Evolutionary conservation across 1,139 yeast species (phyloP).

Genomic region (Suhomyces chickasaworum): DNA sequence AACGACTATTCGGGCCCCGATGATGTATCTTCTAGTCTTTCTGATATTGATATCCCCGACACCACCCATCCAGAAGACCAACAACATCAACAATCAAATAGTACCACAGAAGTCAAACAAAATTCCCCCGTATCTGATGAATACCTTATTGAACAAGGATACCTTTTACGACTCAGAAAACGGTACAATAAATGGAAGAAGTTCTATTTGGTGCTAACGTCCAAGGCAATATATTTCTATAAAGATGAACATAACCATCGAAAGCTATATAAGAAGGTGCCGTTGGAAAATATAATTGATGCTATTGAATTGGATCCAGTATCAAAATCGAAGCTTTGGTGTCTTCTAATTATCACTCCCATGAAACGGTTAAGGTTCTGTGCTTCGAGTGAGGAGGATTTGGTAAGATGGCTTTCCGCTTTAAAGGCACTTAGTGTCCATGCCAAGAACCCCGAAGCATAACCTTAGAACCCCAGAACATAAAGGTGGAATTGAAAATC

Average conservation of each 20-base stretch:
- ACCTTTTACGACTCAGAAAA: conserved; percentile 40
- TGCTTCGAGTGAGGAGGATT: conserved; percentile 48
- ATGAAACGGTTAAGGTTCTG: conserved; percentile 48
- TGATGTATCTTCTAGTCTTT: conserved; percentile 26
- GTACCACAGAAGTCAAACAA: conserved; percentile 1
- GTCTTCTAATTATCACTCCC: conserved; percentile 52
- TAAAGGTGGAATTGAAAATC: too few species aligned
- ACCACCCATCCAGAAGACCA: background rate
- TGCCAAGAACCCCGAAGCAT: background rate
- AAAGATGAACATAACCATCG: conserved; percentile 21
- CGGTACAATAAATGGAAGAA: conserved; percentile 52
- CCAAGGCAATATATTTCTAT: conserved; percentile 42
- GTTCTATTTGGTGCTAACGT: conserved; percentile 47
- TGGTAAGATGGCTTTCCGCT: conserved; percentile 54
- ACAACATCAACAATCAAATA: conserved; percentile 5
- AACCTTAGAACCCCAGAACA: too few species aligned
- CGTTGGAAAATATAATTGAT: conserved; percentile 45
- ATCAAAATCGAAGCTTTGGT: conserved; percentile 45
- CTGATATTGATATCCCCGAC: conserved; percentile 19
- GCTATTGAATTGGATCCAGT: conserved; percentile 56
- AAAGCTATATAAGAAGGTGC: conserved; percentile 30
- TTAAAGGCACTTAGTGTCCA: conserved; percentile 30
- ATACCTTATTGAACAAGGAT: conserved; percentile 45
- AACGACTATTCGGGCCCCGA: conserved; percentile 15
- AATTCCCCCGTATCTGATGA: too few species aligned